phyloP scores from a whole-genome alignment of 108 stramenopile genomes.

The Licmophora abbreviata region DNA sequence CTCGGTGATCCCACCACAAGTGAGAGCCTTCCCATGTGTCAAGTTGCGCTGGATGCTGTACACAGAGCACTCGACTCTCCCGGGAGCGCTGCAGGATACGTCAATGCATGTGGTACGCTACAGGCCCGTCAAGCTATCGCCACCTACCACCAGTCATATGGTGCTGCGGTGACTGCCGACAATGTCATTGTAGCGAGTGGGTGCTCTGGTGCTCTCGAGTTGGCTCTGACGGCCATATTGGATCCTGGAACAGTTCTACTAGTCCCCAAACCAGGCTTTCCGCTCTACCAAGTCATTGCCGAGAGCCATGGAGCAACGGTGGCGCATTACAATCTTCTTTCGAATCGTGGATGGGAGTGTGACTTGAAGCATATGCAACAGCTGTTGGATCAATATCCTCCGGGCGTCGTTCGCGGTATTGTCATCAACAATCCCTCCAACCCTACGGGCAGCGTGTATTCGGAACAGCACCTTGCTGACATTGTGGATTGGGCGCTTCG shows the following conservation, averaged over 20 bases:
- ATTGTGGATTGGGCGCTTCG: constrained; percentile 54
- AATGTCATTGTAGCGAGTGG: constrained; percentile 87
- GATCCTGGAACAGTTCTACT: constrained; percentile 66
- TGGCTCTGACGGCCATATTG: constrained; percentile 65
- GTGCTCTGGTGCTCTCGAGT: constrained; percentile 85
- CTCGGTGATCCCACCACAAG: constrained; percentile 77
- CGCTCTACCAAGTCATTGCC: constrained; percentile 87
- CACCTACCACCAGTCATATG: constrained; percentile 33
- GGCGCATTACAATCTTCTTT: constrained; percentile 67
- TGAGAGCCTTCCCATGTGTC: constrained; percentile 55
- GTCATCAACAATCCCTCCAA: constrained; percentile 91
- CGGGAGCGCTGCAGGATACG: constrained; percentile 49
- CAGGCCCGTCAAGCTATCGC: constrained; percentile 79
- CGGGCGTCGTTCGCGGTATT: constrained; percentile 50
- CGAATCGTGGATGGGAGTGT: constrained; percentile 72
- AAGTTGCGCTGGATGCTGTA: constrained; percentile 44
- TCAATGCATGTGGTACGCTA: constrained; percentile 65
- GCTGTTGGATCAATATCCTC: constrained; percentile 11
- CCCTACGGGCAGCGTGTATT: constrained; percentile 89
- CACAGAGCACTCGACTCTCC: constrained; percentile 21
- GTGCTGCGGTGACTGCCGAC: constrained; percentile 33
- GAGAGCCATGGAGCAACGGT: constrained; percentile 75
- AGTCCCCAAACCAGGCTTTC: constrained; percentile 88
- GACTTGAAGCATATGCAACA: constrained; percentile 78
- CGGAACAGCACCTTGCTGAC: constrained; percentile 52